Evolutionary conservation across 129 eudicot genomes (phyloP), one percentile per base, ranked within the genome.

Genomic region (Scalesia atractyloides): DNA sequence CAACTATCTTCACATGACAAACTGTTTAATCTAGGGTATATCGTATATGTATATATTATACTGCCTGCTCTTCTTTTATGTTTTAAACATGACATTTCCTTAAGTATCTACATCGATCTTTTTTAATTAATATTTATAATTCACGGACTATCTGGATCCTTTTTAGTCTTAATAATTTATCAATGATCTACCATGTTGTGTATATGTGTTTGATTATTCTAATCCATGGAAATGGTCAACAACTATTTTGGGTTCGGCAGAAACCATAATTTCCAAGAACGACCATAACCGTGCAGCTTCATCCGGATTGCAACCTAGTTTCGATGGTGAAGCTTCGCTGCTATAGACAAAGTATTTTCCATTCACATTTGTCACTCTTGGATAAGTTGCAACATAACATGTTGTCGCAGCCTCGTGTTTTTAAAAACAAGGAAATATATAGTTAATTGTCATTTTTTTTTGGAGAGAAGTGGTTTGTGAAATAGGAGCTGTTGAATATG

Each of bases 341-440:
- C 96, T 89, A 64, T 93, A 92, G 1, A 86, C 84, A 36, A 79
- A 93, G 79, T 89, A 93, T 66, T 87, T 89, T 39, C 98, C 98
- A 19, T 81, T 89, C 52, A 85, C 70, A 11, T 78, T 73, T 51
- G 1, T 73, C 3, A 87, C 60, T 19, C 79, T 72, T 2, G 92
- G 88, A 81, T 93, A 64, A 62, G 92, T 87, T 26, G 96, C 98
- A 53, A 89, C 96, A 49, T 93, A 93, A 69, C 96, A 93, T 19
- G 95, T 89, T 1, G 96, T 93, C 9, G 98, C 96, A 63, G 98
- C 96, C 14, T 92, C 98, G 95, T 92, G 80, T 37, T 48, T 33
- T 2, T n/a, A 5, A 46, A 60, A 13, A 26, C 14, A 30, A 17
- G 19, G 3, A 6, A 13, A 30, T 2, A 30, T 30, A 30, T 30